Percentiles rank a stretch among this genome's conserved stretches.
Evolutionary conservation across 2,329 filamentous ascomycete genomes (phyloP).

Genomic region (Cercospora berteroae): DNA sequence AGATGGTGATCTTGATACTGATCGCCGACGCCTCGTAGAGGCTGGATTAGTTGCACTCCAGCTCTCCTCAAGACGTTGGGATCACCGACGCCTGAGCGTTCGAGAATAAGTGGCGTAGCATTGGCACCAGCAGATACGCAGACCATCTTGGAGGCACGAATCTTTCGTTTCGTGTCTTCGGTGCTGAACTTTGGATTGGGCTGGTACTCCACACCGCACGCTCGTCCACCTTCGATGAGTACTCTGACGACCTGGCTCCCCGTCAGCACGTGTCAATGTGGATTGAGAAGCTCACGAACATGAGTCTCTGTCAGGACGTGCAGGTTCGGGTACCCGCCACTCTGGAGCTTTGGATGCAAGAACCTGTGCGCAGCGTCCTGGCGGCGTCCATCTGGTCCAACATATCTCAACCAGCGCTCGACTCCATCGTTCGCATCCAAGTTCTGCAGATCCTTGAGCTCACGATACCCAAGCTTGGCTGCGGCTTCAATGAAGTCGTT

Average conservation of each 20-base stretch:
- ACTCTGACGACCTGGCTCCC: slow-evolving; percentile 47
- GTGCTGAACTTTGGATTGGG: slow-evolving; percentile 38
- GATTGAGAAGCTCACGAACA: not conserved
- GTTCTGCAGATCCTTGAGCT: slow-evolving; percentile 55
- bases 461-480: slow-evolving; percentile 49
- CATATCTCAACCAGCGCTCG: slow-evolving; percentile 51
- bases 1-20: slow-evolving; percentile 41
- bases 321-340: slow-evolving; percentile 55
- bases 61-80: slow-evolving; percentile 17
- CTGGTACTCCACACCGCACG: slow-evolving; percentile 59
- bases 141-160: slow-evolving; percentile 57
- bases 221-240: slow-evolving; percentile 42
- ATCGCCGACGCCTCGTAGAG: slow-evolving; percentile 17
- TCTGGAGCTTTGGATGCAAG: slow-evolving; percentile 53
- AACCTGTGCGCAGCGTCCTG: slow-evolving; percentile 59
- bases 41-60: slow-evolving; percentile 32
- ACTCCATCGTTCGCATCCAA: slow-evolving; percentile 47
- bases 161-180: slow-evolving; percentile 14
- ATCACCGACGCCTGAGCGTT: slow-evolving; percentile 60
- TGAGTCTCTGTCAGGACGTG: slow-evolving; percentile 57
- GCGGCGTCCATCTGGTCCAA: slow-evolving; percentile 53
- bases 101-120: slow-evolving; percentile 57
- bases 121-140: slow-evolving; percentile 59
- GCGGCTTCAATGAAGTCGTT: slow-evolving; percentile 54
- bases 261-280: not conserved